phyloP scores from a whole-genome alignment of 306 rosid genomes.

The Ammopiptanthus mongolicus region DNA sequence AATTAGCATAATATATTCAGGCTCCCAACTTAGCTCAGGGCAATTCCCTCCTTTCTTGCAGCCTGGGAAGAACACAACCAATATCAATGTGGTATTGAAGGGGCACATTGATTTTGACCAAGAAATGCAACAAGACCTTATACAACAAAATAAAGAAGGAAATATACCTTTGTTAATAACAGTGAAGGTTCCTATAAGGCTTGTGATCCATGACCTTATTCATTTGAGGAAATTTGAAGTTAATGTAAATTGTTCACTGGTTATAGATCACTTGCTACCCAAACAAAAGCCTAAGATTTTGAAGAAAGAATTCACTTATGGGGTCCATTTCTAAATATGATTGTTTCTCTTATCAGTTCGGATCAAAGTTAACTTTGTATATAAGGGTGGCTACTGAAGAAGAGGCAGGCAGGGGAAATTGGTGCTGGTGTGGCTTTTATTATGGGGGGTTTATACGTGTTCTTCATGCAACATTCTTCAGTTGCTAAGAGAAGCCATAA shows the following conservation, averaged over 20 bases:
- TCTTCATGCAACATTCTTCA: neutral
- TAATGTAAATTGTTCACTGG: constrained; percentile 29
- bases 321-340: neutral
- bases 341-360: neutral
- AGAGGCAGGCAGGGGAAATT: neutral
- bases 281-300: constrained; percentile 24
- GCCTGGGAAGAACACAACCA: constrained; percentile 28
- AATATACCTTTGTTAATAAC: constrained; percentile 31
- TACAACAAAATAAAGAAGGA: constrained; percentile 10
- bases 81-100: constrained; percentile 15
- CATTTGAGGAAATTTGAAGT: constrained; percentile 18
- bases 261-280: constrained; percentile 29
- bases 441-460: neutral
- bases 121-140: neutral
- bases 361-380: neutral
- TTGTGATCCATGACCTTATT: constrained; percentile 7
- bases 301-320: constrained; percentile 13
- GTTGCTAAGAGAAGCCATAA: neutral
- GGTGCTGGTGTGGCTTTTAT: neutral
- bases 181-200: constrained; percentile 33
- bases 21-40: constrained; percentile 24
- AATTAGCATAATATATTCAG: constrained; percentile 23
- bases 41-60: constrained; percentile 32
- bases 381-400: neutral
- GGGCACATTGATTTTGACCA: constrained; percentile 30